Evolutionary conservation across 1,139 yeast species (phyloP), one percentile per base, ranked within the genome.

Genomic region (Blastobotrys capitulatus): DNA sequence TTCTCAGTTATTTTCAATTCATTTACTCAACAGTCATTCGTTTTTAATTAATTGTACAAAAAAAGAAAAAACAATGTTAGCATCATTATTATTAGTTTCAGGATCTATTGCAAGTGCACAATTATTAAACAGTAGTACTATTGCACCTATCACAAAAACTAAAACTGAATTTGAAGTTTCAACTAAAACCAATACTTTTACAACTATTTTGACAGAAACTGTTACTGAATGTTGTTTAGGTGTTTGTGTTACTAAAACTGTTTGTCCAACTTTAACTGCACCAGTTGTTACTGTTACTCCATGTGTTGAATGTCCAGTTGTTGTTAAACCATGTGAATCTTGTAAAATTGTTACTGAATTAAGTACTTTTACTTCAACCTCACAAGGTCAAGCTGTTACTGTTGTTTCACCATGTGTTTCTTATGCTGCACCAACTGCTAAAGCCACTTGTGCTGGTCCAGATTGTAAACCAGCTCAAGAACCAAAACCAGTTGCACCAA

Each of bases 211-310:
- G 26, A 58, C 60, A 34, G 59, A 58, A 51, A 57, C 59, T 27
- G 54, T 60, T 44, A 58, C 63, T 26, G 57, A 52, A 40, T 65
- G 66, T 53, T 56, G 60, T 44, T 46, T 54, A 22, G 56, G 60
- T 35, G 57, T 54, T 38, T 62, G 65, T 52, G 48, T 54, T 26
- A 52, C 61, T 10, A 42, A 49, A 15, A 58, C 61, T 20, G 49
- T 50, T 15, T 52, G 60, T 26, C 53, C 60, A n/a, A 57, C 60
- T 27, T 42, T 55, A 42, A 26, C 53, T 34, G 54, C 58, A 20
- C 62, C 64, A 42, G 49, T 58, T 22, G 52, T 57, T 29, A 56
- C 59, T 36, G 44, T 45, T 22, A 44, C 44, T n/a, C 45, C 51
- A 10, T 58, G 59, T 47, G 54, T 46, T 34, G 49, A 52, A 7